Evolutionary conservation across 768 basidiomycete species (phyloP), one percentile per base, ranked within the genome.

Genomic region (Lentinula sp.): DNA sequence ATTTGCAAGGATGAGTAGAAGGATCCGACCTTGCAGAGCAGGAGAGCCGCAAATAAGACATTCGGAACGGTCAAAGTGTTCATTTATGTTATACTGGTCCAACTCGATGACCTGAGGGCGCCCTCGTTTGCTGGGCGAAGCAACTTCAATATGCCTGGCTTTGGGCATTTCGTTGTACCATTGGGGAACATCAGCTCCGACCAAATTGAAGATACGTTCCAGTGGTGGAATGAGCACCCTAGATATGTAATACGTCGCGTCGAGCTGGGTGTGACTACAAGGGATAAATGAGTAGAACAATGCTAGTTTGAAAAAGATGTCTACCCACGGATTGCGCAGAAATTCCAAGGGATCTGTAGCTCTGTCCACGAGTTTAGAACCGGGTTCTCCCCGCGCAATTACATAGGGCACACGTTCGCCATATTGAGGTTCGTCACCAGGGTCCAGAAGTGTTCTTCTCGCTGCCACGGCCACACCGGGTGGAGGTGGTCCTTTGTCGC

Each of bases 341-440:
- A 93, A 71, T 66, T 87, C 88, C 64, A 85, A 77, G 0, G 93
- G 93, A n/a, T 82, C 79, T 41, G 88, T 73, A 1, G 91, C 91
- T 50, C 88, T 77, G 63, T 95, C 88, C 12, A 90, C 87, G 4
- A 96, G 80, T 58, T 87, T 79, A 3, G 79, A 72, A 3, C 82
- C 83, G 6, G 84, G 82, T 16, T 82, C 79, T 4, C 91, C 87
- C 48, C 83, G 78, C 15, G 80, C 77, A 53, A 99, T 92, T 52
- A 98, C 83, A 69, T 98, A 98, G 0, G 94, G 93, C 0, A 98
- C 84, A 33, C 96, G 86, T 66, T 99, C 95, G 16, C 91, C 93
- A 68, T 98, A 97, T 66, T 95, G 93, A 1, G 90, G 81, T 69
- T 97, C 95, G 55, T 89, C 83, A 28, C 87, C 85, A 0, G 86